Evolutionary conservation across 2,329 filamentous ascomycete genomes (phyloP), one percentile per base, ranked within the genome.

Genomic region (Thermoascus crustaceus): DNA sequence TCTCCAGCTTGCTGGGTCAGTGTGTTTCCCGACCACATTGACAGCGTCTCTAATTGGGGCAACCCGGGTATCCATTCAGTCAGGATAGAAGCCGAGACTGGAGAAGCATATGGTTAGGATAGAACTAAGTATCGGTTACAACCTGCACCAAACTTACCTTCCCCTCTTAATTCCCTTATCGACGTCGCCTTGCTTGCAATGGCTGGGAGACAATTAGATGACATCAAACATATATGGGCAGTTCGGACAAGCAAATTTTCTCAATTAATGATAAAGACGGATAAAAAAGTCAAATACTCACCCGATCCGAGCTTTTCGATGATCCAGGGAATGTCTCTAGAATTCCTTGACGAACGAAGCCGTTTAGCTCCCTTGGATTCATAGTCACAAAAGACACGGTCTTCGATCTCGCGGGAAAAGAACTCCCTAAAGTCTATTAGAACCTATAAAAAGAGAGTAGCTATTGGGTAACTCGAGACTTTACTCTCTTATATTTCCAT

Each of bases 21-120:
- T 7, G 73, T 68, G 24, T 68, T 69, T 3, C 78, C 80, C 42
- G 80, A 73, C 53, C 69, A 76, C 2, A 85, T 60, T 10, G 74
- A 71, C 21, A 85, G 63, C 1, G 67, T 69, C 36, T 67, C 71
- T 6, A 87, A 60, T 17, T 72, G 68, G 1, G 73, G 66, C 17
- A 84, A 58, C 20, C 71, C 65, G 8, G 73, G 67, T 9, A 76
- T 66, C 79, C 80, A 85, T 18, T 55, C 60, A 1, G 72, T 61
- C 4, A 85, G 61, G 4, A 69, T 59, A 32, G 60, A 58, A 5
- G 69, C 63, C n/a, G 72, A 59, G 23, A 79, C 65, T 69, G 30
- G 11, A n/a, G n/a, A n/a, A n/a, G n/a, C n/a, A n/a, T n/a, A n/a
- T n/a, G n/a, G n/a, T n/a, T n/a, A n/a, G n/a, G n/a, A n/a, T n/a